phyloP scores from a whole-genome alignment of 371 early-diverging fungal genomes.

The Mortierella sp. region DNA sequence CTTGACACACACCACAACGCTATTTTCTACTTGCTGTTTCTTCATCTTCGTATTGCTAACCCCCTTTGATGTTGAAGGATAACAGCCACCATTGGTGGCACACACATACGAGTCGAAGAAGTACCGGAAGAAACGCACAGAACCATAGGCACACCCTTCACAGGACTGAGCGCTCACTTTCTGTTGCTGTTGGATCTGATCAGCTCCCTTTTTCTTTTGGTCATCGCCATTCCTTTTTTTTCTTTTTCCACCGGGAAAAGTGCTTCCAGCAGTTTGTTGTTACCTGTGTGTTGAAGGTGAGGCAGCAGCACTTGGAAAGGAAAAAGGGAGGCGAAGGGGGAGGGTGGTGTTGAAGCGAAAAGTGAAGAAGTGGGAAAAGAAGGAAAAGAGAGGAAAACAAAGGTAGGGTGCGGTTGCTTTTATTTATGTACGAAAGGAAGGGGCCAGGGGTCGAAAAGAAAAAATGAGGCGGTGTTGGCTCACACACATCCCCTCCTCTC shows the following conservation, averaged over 20 bases:
- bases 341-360: background rate
- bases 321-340: background rate
- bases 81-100: background rate
- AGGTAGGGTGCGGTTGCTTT: background rate
- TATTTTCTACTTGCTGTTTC: background rate
- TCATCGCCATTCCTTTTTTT: background rate
- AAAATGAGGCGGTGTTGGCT: constrained; percentile 8
- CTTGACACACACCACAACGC: background rate
- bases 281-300: constrained; percentile 3
- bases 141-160: background rate
- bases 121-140: background rate
- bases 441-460: constrained; percentile 4
- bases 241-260: background rate
- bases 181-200: background rate
- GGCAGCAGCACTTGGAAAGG: background rate
- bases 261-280: background rate
- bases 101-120: background rate
- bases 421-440: constrained; percentile 8
- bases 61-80: background rate
- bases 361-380: background rate
- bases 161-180: background rate
- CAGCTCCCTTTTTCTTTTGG: background rate
- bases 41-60: background rate
- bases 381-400: background rate
- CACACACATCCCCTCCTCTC: background rate